Evolutionary conservation across 2,329 filamentous ascomycete genomes (phyloP).

Genomic region (Escovopsis weberi): DNA sequence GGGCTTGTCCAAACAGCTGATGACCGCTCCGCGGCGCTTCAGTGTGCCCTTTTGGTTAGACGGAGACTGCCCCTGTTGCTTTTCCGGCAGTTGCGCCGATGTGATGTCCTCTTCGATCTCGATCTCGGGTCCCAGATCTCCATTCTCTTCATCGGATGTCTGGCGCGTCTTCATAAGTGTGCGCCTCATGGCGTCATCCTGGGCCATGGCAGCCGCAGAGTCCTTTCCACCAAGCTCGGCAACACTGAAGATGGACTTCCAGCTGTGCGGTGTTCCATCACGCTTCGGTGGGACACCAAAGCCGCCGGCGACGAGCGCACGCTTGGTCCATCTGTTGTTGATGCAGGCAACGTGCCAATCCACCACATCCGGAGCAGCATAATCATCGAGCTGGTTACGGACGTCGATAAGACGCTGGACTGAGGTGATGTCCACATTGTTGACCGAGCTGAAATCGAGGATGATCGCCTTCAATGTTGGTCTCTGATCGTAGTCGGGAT

Average conservation of each 20-base stretch:
- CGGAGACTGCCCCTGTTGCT: slow-evolving; percentile 18
- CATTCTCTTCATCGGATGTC: slow-evolving; percentile 22
- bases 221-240: slow-evolving; percentile 65
- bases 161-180: slow-evolving; percentile 4
- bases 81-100: neutral
- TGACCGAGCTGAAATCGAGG: slow-evolving; percentile 84
- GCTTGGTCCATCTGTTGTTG: slow-evolving; percentile 83
- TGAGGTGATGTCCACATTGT: slow-evolving; percentile 86
- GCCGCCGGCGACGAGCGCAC: slow-evolving; percentile 70
- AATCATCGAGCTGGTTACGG: slow-evolving; percentile 81
- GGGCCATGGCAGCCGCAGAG: slow-evolving; percentile 55
- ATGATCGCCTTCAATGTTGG: slow-evolving; percentile 79
- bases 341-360: slow-evolving; percentile 96
- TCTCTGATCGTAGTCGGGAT: slow-evolving; percentile 23
- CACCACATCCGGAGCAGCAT: slow-evolving; percentile 64
- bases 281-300: slow-evolving; percentile 64
- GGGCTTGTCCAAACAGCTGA: slow-evolving; percentile 78
- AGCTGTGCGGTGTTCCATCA: slow-evolving; percentile 44
- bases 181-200: slow-evolving; percentile 43
- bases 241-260: slow-evolving; percentile 93
- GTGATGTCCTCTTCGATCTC: slow-evolving; percentile 15
- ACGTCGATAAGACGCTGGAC: slow-evolving; percentile 89
- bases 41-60: slow-evolving; percentile 10
- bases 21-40: slow-evolving; percentile 43
- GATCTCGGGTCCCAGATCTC: slow-evolving; percentile 11